These are phyloP conservation scores for Lipomyces anomalus DNA, from an alignment of 805 yeast genomes.

Conservation along the genomic window DNA sequence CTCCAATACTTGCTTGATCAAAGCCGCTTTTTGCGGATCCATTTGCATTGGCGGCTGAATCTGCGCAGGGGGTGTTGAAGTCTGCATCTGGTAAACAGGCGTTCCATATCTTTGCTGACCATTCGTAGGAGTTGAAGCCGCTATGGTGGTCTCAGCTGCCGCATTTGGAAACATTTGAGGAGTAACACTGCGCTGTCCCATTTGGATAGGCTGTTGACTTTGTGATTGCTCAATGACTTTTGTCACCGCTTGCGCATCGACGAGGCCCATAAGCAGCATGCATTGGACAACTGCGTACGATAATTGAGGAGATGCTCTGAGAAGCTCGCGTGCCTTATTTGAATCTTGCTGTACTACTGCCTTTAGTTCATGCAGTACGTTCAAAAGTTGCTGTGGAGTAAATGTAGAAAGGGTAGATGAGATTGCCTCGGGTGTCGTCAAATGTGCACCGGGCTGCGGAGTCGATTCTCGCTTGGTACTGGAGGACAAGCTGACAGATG, in stretches of 20 bases:
- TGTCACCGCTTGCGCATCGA: conserved; percentile 30
- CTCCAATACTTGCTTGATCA: conserved; percentile 48
- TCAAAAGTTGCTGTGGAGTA: conserved; percentile 43
- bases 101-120: conserved; percentile 13
- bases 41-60: conserved; percentile 12
- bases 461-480: conserved; percentile 38
- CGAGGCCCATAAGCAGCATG: conserved; percentile 41
- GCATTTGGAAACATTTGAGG: conserved; percentile 1
- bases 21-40: conserved; percentile 40
- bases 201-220: conserved; percentile 24
- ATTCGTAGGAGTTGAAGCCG: no score
- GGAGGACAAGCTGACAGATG: conserved; percentile 6
- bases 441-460: no score
- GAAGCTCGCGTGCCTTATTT: conserved; percentile 50
- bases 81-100: no score
- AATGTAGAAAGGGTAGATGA: conserved; percentile 43
- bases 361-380: conserved; percentile 53
- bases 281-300: conserved; percentile 77
- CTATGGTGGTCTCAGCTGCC: not conserved
- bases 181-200: conserved; percentile 14
- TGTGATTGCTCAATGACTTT: conserved; percentile 24
- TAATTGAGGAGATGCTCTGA: conserved; percentile 72
- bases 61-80: conserved; percentile 1
- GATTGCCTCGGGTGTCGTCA: conserved; percentile 40
- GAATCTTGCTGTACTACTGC: conserved; percentile 54